Evolutionary conservation across 164 flowering plant genomes (phyloP).

Genomic region (Akebia trifoliata): DNA sequence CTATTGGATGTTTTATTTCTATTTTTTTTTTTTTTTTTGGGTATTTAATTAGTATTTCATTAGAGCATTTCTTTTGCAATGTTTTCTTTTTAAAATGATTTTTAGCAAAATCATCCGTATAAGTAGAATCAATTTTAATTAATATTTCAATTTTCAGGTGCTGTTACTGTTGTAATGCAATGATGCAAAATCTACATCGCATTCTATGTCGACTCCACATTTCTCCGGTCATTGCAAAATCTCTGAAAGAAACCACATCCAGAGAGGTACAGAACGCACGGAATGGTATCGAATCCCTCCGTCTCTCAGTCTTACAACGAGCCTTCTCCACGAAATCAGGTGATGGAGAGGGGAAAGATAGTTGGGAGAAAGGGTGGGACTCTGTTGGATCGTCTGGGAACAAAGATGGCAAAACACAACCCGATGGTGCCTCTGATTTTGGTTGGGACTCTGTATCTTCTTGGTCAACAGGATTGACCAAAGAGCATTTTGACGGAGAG

Average conservation of each 20-base stretch:
- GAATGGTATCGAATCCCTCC: not conserved
- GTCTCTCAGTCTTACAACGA: conserved; percentile 7
- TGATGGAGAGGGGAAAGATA: conserved; percentile 10
- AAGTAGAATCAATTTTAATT: too few species aligned
- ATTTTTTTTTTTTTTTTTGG: too few species aligned
- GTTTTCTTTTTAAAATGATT: too few species aligned
- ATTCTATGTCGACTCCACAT: conserved; percentile 4
- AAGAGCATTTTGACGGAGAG: conserved; percentile 75
- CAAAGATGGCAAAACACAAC: conserved; percentile 6
- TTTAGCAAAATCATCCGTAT: too few species aligned
- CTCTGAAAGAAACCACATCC: conserved; percentile 12
- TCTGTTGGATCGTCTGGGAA: not conserved
- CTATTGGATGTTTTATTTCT: too few species aligned
- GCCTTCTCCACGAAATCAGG: conserved; percentile 30
- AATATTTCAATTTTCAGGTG: too few species aligned
- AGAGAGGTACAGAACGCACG: conserved; percentile 2
- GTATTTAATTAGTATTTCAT: too few species aligned
- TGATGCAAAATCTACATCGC: conserved; percentile 19
- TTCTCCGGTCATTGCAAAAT: not conserved
- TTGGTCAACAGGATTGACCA: conserved; percentile 81
- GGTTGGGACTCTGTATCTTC: conserved; percentile 57
- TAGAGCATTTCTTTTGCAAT: too few species aligned
- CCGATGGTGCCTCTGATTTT: conserved; percentile 22
- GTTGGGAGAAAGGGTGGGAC: conserved; percentile 19
- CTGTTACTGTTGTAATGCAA: conserved; percentile 4